Conservation (phyloP, 2,329 filamentous ascomycete species). For the Scolecobasidium constrictum region DNA sequence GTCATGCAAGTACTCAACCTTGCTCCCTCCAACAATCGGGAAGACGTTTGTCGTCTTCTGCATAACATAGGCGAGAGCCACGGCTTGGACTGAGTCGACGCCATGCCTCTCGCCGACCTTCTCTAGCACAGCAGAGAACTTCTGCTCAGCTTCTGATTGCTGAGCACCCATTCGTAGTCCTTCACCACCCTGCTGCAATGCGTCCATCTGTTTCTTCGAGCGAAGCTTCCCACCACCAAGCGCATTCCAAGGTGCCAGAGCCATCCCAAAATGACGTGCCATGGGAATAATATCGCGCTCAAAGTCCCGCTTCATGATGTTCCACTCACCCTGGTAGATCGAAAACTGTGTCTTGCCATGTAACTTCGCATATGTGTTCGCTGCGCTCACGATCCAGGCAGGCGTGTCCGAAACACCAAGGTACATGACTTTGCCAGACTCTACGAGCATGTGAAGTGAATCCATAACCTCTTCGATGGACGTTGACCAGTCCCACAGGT, state of each 20-base stretch:
- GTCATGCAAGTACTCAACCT: constrained; percentile 53
- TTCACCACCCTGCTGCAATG: constrained; percentile 33
- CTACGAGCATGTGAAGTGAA: constrained; percentile 49
- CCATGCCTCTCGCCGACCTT: constrained; percentile 46
- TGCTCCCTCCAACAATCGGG: constrained; percentile 58
- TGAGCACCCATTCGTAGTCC: constrained; percentile 15
- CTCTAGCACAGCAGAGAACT: constrained; percentile 44
- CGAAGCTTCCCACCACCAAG: constrained; percentile 23
- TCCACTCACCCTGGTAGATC: constrained; percentile 24
- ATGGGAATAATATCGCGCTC: constrained; percentile 28
- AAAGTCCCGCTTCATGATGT: constrained; percentile 22
- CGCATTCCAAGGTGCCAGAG: constrained; percentile 11
- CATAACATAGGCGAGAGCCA: constrained; percentile 54
- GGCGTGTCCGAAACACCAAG: constrained; percentile 59
- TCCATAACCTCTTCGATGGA: constrained; percentile 59
- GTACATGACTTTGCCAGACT: constrained; percentile 53
- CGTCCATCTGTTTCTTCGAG: constrained; percentile 22
- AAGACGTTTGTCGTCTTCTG: constrained; percentile 59
- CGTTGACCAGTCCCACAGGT: constrained; percentile 52
- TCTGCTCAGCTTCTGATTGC: constrained; percentile 35
- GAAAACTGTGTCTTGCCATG: constrained; percentile 16
- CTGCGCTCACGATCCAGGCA: constrained; percentile 51
- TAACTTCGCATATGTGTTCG: constrained; percentile 31
- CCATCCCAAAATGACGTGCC: constrained; percentile 23
- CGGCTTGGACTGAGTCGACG: constrained; percentile 36